phyloP scores from a whole-genome alignment of 2,329 filamentous ascomycete species.

The Coniochaeta ligniaria region DNA sequence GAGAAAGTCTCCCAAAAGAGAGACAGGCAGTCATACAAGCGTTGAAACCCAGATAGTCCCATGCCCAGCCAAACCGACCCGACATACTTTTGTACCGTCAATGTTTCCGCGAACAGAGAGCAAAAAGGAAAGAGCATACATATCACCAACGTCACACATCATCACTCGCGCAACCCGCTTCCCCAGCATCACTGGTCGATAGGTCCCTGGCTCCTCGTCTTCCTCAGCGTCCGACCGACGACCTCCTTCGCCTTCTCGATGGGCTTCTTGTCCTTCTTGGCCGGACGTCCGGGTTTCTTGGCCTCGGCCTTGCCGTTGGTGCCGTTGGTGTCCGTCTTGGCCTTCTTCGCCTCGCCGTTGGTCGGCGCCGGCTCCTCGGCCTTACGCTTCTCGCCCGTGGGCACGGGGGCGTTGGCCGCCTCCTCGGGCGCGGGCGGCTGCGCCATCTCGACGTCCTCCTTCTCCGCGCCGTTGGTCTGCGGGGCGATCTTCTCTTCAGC shows the following conservation, averaged over 20 bases:
- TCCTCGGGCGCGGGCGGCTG: background rate
- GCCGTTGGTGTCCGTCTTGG: conserved; percentile 3
- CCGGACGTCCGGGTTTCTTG: conserved; percentile 26
- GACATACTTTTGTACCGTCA: background rate
- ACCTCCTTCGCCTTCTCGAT: background rate
- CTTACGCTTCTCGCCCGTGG: conserved; percentile 2
- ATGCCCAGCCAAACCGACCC: background rate
- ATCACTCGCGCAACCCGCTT: background rate
- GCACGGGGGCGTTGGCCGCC: background rate
- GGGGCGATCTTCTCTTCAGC: no score
- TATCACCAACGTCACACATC: background rate
- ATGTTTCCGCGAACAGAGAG: background rate
- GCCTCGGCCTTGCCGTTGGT: conserved; percentile 8
- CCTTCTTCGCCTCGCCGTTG: conserved; percentile 4
- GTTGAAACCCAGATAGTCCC: background rate
- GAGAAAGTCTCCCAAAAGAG: background rate
- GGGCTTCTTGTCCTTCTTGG: conserved; percentile 23
- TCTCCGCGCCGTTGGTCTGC: background rate
- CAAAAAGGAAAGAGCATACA: background rate
- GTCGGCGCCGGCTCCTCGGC: background rate
- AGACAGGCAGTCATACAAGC: background rate
- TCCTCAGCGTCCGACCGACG: conserved; percentile 12
- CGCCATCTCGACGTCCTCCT: background rate
- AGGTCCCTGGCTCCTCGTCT: conserved; percentile 18
- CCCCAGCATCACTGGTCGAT: conserved; percentile 4